Conservation (phyloP, 225 moss, liverwort and hornwort genomes). For the Neckera pumila region DNA sequence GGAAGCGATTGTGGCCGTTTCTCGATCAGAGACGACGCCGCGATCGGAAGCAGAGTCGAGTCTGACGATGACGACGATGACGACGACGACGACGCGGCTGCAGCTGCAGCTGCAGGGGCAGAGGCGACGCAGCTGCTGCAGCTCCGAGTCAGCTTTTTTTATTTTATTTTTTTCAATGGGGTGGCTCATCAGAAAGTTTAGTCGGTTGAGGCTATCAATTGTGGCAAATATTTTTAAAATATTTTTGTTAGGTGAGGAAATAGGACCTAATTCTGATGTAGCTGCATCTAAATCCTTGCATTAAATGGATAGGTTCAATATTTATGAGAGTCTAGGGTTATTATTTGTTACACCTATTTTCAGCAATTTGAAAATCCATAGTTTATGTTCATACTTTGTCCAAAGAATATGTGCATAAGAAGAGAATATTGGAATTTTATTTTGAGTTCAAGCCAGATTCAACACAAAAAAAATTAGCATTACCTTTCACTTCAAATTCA, state of each 20-base stretch:
- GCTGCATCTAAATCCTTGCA: not conserved
- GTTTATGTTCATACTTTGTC: not conserved
- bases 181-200: not conserved
- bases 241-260: not conserved
- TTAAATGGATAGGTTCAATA: not conserved
- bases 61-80: not conserved
- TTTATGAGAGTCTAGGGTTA: not conserved
- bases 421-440: not conserved
- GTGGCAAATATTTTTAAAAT: no score
- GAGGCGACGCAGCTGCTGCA: not conserved
- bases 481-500: not conserved
- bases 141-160: not conserved
- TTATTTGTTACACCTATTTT: not conserved
- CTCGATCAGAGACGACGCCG: not conserved
- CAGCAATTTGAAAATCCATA: not conserved
- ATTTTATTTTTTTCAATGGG: not conserved
- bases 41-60: not conserved
- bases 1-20: not conserved
- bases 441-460: not conserved
- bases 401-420: not conserved
- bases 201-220: not conserved
- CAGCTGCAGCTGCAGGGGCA: not conserved
- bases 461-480: not conserved
- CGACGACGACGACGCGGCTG: not conserved
- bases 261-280: not conserved